Evolutionary conservation across 495 filamentous ascomycete species (phyloP), one percentile per base, ranked within the genome.

Genomic region (Aspergillus saccharolyticus): DNA sequence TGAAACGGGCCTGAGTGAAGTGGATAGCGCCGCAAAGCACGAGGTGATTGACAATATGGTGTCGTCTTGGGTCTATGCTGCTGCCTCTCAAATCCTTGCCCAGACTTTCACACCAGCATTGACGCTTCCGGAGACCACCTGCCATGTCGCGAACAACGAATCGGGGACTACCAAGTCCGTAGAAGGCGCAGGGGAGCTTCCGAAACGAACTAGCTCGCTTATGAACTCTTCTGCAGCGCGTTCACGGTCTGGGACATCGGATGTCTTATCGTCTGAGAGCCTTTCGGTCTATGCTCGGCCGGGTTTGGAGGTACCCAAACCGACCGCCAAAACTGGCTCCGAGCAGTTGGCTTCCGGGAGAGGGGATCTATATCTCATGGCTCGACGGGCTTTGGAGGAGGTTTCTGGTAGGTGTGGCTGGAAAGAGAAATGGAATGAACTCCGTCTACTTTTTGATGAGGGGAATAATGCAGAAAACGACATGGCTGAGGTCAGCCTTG

Each of bases 321-420:
- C 66, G 10, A 57, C 66, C 10, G 67, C 65, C 7, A 90, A 85
- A 63, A 76, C 83, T 9, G 91, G 91, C 0, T 74, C 89, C 10
- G 87, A 94, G 66, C 87, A 96, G 44, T 76, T 97, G n/a, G 89
- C 91, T 43, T 87, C 86, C 24, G 83, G 79, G 52, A 79, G 93
- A 68, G 93, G 88, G 20, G 89, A 96, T 61, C 75, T 98, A 6
- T 83, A 87, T 56, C 70, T 89, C n/a, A 70, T 97, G 28, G 89
- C 88, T 16, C 79, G 93, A 60, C 89, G 87, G 47, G 80, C 89
- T 15, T 77, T 97, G 4, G 88, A 92, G 61, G 80, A 82, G 53
- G 79, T 90, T 60, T 91, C 88, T 10, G 82, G 79, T 62, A 81
- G 84, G 51, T 75, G 83, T 28, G 88, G 85, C 9, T 97, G 93